Conservation (phyloP, 768 basidiomycete species). For the Psilocybe sp. region DNA sequence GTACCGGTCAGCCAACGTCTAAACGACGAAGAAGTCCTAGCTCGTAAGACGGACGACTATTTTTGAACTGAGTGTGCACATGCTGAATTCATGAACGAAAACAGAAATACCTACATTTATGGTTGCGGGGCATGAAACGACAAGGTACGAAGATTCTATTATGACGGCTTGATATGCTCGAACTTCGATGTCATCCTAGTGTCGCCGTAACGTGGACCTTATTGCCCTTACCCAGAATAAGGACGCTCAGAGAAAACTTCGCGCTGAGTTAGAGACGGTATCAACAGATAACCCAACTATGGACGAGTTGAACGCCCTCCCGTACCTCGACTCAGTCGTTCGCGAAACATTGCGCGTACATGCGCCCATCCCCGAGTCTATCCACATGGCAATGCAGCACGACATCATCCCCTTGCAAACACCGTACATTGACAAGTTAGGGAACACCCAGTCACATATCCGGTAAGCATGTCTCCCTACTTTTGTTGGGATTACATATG, state of each 20-base stretch:
- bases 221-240: conserved; percentile 49
- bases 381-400: conserved; percentile 44
- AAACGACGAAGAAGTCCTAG: conserved; percentile 56
- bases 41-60: conserved; percentile 30
- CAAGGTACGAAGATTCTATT: conserved; percentile 27
- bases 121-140: conserved; percentile 53
- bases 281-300: conserved; percentile 58
- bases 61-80: not conserved
- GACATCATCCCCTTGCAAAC: conserved; percentile 47
- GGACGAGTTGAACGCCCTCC: conserved; percentile 62
- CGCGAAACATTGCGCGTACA: conserved; percentile 58
- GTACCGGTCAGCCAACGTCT: conserved; percentile 48
- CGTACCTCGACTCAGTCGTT: conserved; percentile 64
- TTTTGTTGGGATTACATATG: not conserved
- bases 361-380: conserved; percentile 43
- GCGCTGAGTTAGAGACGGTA: conserved; percentile 51
- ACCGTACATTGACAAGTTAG: conserved; percentile 44
- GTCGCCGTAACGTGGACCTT: conserved; percentile 56
- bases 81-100: not conserved
- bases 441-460: conserved; percentile 34
- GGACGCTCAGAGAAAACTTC: conserved; percentile 49
- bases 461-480: conserved; percentile 23
- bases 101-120: conserved; percentile 56
- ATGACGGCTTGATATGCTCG: not conserved
- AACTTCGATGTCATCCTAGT: conserved; percentile 15